Base-by-base conservation (phyloP, 129 eudicot genomes). In the Arctium minus region DNA sequence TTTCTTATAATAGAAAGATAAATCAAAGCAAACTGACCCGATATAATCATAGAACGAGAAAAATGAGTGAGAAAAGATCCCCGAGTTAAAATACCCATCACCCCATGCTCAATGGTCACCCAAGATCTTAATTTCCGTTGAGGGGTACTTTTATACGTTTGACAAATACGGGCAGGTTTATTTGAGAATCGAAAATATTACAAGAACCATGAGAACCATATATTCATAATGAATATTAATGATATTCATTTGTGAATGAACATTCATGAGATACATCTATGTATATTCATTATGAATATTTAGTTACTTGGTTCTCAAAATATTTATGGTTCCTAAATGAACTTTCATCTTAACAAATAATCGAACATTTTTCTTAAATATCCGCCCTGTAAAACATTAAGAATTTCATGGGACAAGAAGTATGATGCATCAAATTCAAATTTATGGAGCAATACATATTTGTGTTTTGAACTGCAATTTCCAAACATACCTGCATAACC, bases 401-500 rank as follows among this genome's bases (percentile, higher is more conserved):
- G 2, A 32, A 35, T 32, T 15, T 35, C 31, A 35, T 33, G 44
- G 72, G 3, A 33, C 72, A 32, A 17, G 18, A 73, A 79, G 82
- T 29, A 36, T 30, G 30, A 31, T 36, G 7, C 42, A 44, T 64
- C 6, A 1, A 56, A 36, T 72, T 36, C n/a, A 7, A 53, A 64
- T 31, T 39, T 65, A 39, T 1, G 6, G 1, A 56, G 27, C 65
- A 56, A 0, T 17, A 56, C 27, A 65, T 50, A 17, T n/a, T 69
- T 46, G 6, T 46, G 36, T 71, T 70, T 8, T n/a, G 13, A 62
- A 70, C 2, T 35, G 39, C 60, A 37, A 80, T 71, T 38, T 53
- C 64, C 50, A 72, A 79, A 27, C 75, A 73, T 82, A 96, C 97
- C 99, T 79, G 94, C 91, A 79, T 93, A 96, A 65, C 97, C 98